Conservation (phyloP, 176 grass and related monocot genomes). For the Calamus simplicifolius region DNA sequence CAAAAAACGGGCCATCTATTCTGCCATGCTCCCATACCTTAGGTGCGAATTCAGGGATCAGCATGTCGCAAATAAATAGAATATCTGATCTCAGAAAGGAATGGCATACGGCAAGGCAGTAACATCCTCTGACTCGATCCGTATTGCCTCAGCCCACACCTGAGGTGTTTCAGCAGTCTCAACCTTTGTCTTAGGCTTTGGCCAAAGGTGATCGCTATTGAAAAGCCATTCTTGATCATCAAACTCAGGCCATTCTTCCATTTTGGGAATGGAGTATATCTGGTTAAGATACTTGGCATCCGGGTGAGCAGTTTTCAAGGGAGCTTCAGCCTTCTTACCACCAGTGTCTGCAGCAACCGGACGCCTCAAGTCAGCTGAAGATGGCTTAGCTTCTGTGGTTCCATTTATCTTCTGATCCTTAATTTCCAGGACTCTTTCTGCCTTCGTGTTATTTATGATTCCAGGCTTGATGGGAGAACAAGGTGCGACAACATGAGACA, state of each 20-base stretch:
- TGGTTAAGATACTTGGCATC: conserved; percentile 43
- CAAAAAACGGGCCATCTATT: not conserved
- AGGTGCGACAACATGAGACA: conserved; percentile 1
- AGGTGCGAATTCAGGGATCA: not conserved
- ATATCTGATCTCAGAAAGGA: conserved; percentile 26
- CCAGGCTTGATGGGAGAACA: conserved; percentile 16
- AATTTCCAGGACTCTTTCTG: conserved; percentile 9
- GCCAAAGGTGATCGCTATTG: not conserved
- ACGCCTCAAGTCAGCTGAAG: conserved; percentile 5
- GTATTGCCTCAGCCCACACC: conserved; percentile 35
- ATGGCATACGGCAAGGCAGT: conserved; percentile 48
- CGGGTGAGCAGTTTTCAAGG: conserved; percentile 18
- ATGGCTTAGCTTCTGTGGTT: not conserved
- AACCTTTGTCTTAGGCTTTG: conserved; percentile 3
- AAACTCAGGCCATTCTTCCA: conserved; percentile 7
- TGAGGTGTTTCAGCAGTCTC: conserved; percentile 15
- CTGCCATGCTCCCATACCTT: conserved; percentile 13
- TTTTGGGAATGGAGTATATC: conserved; percentile 32
- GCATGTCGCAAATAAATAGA: not conserved
- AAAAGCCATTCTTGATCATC: conserved; percentile 49
- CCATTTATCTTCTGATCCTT: conserved; percentile 21
- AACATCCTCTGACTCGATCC: conserved; percentile 21
- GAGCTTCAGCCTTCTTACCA: conserved; percentile 1
- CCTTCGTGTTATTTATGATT: not conserved
- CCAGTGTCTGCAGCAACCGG: conserved; percentile 8